Evolutionary conservation across 2,329 filamentous ascomycete species (phyloP), one percentile per base, ranked within the genome.

Genomic region (Magnaporthiopsis rhizophila): DNA sequence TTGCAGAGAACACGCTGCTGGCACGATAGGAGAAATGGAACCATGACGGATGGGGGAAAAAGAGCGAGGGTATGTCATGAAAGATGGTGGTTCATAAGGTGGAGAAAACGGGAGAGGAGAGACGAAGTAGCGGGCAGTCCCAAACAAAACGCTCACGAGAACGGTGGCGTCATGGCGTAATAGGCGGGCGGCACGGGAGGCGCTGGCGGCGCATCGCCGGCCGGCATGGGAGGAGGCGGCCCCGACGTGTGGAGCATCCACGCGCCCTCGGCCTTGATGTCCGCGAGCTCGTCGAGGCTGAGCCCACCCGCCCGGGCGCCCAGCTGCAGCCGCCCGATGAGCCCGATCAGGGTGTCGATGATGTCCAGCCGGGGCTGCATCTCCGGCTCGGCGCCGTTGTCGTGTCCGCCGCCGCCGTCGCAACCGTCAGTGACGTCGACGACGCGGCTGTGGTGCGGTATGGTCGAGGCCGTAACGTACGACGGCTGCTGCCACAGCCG

Each of bases 221-320:
- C 18, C 9, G 45, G 7, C 18, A 53, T n/a, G 3, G 45, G 45
- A 11, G 7, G 3, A 7, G 45, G 21, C 38, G 61, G 32, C 38
- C 30, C 36, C 50, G 61, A 28, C 21, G 26, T 6, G 61, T 34
- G 1, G 24, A 62, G 50, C 45, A 62, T 18, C 9, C 12, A 15
- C 7, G 53, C 62, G 4, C 53, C 62, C n/a, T 56, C 62, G n/a
- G 57, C 28, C 26, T 50, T 63, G 30, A 63, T 59, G n/a, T 26
- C 32, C 26, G 28, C n/a, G 30, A 63, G 34, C 24, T 58, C 62
- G 28, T 59, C 56, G 24, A 38, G 53, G 26, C 13, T 28, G 56
- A 63, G 56, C n/a, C 62, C 56, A 13, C 32, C 56, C 3, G 53
- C 32, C 8, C 34, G 62, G 15, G 56, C 56, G 13, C 53, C 62